These are phyloP conservation scores for Candida suzukii DNA, from an alignment of 805 yeast genomes.

Conservation along the genomic window DNA sequence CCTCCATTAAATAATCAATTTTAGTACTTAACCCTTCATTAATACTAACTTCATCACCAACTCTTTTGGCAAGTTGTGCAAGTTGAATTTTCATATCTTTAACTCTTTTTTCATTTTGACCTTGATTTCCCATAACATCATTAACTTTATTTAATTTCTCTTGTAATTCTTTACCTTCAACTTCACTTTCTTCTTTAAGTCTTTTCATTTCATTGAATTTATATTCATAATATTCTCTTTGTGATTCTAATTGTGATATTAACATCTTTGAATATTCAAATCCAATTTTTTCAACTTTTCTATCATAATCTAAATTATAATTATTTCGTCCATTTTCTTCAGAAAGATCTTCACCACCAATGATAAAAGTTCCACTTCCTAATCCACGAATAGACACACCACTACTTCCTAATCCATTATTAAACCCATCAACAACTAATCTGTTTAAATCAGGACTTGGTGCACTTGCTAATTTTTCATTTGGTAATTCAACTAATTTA, in stretches of 20 bases:
- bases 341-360: too few species aligned
- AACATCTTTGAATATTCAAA: constrained; percentile 76
- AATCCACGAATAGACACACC: not conserved
- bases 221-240: constrained; percentile 72
- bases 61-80: constrained; percentile 18
- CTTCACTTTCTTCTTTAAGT: constrained; percentile 23
- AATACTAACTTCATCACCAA: constrained; percentile 41
- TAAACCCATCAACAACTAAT: not conserved
- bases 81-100: constrained; percentile 11
- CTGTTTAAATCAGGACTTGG: too few species aligned
- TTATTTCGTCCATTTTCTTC: too few species aligned
- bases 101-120: constrained; percentile 10
- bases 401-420: not conserved
- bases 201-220: constrained; percentile 22
- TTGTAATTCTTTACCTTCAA: constrained; percentile 6
- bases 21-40: constrained; percentile 33
- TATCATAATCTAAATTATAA: too few species aligned
- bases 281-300: constrained; percentile 50
- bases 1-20: constrained; percentile 27
- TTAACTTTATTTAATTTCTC: constrained; percentile 10
- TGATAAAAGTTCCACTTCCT: too few species aligned
- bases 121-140: constrained; percentile 4
- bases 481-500: constrained; percentile 71
- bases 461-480: constrained; percentile 21
- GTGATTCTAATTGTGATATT: constrained; percentile 77